Evolutionary conservation across 805 yeast genomes (phyloP).

Genomic region (Wickerhamomyces strasburgensis): DNA sequence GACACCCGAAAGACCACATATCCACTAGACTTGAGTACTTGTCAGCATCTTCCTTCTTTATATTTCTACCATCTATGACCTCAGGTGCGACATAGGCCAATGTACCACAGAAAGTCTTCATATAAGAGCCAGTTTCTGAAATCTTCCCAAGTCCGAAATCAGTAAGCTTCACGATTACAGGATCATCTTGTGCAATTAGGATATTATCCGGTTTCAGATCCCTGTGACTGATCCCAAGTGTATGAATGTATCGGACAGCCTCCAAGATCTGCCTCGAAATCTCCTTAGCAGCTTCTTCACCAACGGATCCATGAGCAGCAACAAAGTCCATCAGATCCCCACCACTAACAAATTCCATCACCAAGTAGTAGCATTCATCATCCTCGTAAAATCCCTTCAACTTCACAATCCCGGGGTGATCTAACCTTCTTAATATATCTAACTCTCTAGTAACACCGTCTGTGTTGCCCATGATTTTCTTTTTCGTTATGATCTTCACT

Average conservation of each 20-base stretch:
- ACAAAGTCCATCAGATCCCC: slow-evolving; percentile 98
- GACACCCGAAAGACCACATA: slow-evolving; percentile 96
- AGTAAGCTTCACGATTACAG: slow-evolving; percentile 85
- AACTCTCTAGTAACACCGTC: slow-evolving; percentile 85
- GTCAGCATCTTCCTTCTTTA: slow-evolving; percentile 23
- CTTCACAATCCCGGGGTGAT: slow-evolving; percentile 82
- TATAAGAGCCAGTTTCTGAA: slow-evolving; percentile 73
- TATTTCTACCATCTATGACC: slow-evolving; percentile 46
- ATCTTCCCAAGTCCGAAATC: slow-evolving; percentile 96
- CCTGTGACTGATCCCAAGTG: slow-evolving; percentile 88
- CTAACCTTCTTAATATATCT: slow-evolving; percentile 66
- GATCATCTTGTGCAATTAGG: slow-evolving; percentile 83
- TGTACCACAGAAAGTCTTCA: slow-evolving; percentile 98
- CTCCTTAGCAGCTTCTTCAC: slow-evolving; percentile 86
- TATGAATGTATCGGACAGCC: slow-evolving; percentile 85
- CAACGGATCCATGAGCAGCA: slow-evolving; percentile 85
- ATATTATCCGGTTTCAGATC: slow-evolving; percentile 97
- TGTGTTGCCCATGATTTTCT: slow-evolving; percentile 72
- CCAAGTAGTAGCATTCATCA: slow-evolving; percentile 70
- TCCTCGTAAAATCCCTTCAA: slow-evolving; percentile 86
- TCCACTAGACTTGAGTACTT: slow-evolving; percentile 84
- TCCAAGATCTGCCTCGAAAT: slow-evolving; percentile 78
- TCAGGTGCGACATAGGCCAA: slow-evolving; percentile 97
- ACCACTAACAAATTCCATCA: slow-evolving; percentile 94
- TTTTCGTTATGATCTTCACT: slow-evolving; percentile 80